phyloP scores from a whole-genome alignment of 2,329 filamentous ascomycete species.

The Neofusicoccum ribis region DNA sequence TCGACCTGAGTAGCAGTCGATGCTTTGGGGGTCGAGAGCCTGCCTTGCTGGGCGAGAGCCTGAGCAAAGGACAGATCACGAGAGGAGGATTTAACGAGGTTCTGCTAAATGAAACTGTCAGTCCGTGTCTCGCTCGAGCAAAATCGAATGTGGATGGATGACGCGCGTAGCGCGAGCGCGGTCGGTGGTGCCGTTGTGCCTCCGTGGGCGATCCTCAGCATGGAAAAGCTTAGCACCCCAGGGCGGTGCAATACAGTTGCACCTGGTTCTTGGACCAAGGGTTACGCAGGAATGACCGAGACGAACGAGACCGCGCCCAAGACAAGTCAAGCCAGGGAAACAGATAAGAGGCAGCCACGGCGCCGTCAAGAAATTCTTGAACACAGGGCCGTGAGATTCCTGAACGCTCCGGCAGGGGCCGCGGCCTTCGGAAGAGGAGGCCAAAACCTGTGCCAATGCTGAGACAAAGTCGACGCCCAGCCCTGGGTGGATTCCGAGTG shows the following conservation, averaged over 20 bases:
- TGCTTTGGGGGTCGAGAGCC: conserved; percentile 11
- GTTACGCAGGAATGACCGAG: conserved; percentile 20
- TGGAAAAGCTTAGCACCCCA: conserved; percentile 8
- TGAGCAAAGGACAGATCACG: conserved; percentile 12
- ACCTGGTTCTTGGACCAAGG: conserved; percentile 20
- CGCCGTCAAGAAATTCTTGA: conserved; percentile 19
- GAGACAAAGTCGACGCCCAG: conserved; percentile 10
- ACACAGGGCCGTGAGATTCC: conserved; percentile 11
- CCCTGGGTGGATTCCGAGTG: conserved; percentile 10
- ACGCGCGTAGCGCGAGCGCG: conserved; percentile 13
- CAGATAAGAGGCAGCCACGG: conserved; percentile 16
- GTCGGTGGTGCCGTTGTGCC: neutral
- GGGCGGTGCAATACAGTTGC: conserved; percentile 11
- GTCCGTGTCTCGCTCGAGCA: neutral
- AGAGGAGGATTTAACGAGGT: conserved; percentile 8
- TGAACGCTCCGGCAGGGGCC: conserved; percentile 10
- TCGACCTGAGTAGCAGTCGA: conserved; percentile 18
- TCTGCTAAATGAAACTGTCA: conserved; percentile 13
- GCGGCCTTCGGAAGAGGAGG: conserved; percentile 1
- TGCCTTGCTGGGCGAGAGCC: conserved; percentile 17
- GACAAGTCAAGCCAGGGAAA: conserved; percentile 18
- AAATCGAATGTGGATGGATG: conserved; percentile 14
- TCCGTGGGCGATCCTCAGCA: conserved; percentile 13
- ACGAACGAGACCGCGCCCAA: conserved; percentile 12
- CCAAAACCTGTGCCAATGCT: conserved; percentile 13